Conservation (phyloP, 164 flowering plant species). For the Echeveria elegans region DNA sequence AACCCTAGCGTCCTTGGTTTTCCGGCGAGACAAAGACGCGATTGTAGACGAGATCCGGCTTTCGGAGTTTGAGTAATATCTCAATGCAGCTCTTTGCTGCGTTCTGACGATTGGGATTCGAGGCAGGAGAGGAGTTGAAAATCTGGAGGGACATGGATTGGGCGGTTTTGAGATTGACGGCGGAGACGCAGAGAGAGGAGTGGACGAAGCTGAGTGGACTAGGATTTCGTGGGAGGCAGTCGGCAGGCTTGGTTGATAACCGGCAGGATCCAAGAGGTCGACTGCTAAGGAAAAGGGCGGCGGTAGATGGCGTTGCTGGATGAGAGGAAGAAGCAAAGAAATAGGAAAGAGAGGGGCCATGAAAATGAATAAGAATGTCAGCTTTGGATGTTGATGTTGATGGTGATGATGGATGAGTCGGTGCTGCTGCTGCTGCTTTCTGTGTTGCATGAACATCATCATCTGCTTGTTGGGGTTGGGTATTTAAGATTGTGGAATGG, state of each 20-base stretch:
- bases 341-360: slow-evolving; percentile 4
- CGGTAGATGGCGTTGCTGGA: neutral
- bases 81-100: slow-evolving; percentile 3
- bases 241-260: neutral
- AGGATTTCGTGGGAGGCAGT: neutral
- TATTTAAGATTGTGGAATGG: too few relatives aligned
- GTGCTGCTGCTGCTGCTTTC: neutral
- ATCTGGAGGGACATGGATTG: neutral
- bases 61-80: neutral
- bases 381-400: too few relatives aligned
- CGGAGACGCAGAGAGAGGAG: slow-evolving; percentile 1
- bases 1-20: neutral
- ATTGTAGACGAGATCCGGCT: neutral
- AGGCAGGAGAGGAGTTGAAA: neutral
- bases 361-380: neutral
- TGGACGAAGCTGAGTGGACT: slow-evolving; percentile 3
- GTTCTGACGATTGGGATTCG: neutral
- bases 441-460: too few relatives aligned
- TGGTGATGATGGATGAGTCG: too few relatives aligned
- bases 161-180: neutral
- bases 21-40: neutral
- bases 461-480: too few relatives aligned
- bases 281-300: neutral
- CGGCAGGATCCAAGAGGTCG: neutral
- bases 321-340: slow-evolving; percentile 3